These are phyloP conservation scores for Bretziella fagacearum DNA, from an alignment of 2,329 filamentous ascomycete species.

Conservation along the genomic window DNA sequence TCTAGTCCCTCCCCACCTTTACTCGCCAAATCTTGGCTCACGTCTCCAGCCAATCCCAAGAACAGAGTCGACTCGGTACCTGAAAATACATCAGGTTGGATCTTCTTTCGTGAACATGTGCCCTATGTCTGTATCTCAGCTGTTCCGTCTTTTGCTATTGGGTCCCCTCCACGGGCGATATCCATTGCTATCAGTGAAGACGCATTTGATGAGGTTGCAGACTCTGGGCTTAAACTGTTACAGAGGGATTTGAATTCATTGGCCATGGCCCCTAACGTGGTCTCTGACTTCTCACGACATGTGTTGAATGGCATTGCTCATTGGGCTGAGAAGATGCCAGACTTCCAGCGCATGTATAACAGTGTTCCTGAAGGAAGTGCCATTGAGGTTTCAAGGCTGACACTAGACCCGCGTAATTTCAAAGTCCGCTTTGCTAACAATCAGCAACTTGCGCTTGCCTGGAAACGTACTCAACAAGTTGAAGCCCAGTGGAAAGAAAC, in stretches of 20 bases:
- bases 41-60: neutral
- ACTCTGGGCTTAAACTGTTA: neutral
- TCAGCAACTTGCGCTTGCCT: neutral
- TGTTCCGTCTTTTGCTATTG: slow-evolving; percentile 1
- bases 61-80: slow-evolving; percentile 2
- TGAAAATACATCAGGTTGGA: neutral
- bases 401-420: neutral
- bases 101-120: slow-evolving; percentile 6
- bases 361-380: neutral
- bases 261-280: neutral
- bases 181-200: neutral
- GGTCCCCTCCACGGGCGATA: neutral
- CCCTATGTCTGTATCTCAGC: slow-evolving; percentile 5
- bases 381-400: neutral
- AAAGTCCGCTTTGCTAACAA: neutral
- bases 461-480: neutral
- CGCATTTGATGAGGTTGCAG: neutral
- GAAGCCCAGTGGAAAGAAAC: neutral
- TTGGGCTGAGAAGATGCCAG: neutral
- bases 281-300: slow-evolving; percentile 6
- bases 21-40: neutral
- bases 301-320: neutral
- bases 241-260: neutral
- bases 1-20: neutral
- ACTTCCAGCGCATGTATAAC: neutral